A percentile compares a stretch with the other conserved stretches of the same genome.
Conservation (phyloP, 495 filamentous ascomycete genomes). For the Apodospora peruviana region DNA sequence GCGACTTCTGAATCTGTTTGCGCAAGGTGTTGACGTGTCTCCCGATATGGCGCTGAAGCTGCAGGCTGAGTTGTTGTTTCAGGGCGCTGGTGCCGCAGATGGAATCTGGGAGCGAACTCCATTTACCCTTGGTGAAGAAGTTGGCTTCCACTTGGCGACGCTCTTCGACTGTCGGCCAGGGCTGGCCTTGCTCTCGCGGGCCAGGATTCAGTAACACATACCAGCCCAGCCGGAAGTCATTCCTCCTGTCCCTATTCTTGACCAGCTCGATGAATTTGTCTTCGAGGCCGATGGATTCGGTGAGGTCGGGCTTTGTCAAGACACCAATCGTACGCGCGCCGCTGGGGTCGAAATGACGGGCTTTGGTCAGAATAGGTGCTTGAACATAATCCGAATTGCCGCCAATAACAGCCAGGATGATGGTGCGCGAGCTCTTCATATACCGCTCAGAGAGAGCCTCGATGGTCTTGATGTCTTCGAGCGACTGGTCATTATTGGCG, state of each 20-base stretch:
- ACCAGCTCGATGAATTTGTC: slow-evolving; percentile 48
- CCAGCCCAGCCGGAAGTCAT: slow-evolving; percentile 57
- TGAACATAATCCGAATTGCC: slow-evolving; percentile 48
- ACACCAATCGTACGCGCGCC: slow-evolving; percentile 46
- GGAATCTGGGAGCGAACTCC: slow-evolving; percentile 29
- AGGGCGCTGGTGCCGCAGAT: slow-evolving; percentile 29
- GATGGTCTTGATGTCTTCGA: slow-evolving; percentile 40
- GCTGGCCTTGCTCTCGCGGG: slow-evolving; percentile 30
- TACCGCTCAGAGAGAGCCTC: slow-evolving; percentile 41
- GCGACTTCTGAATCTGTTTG: slow-evolving; percentile 29
- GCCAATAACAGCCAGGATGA: slow-evolving; percentile 49
- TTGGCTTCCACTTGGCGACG: slow-evolving; percentile 21
- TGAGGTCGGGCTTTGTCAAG: slow-evolving; percentile 48
- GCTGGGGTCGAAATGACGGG: slow-evolving; percentile 36
- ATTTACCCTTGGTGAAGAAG: slow-evolving; percentile 37
- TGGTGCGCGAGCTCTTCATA: slow-evolving; percentile 45
- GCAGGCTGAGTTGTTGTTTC: slow-evolving; percentile 29
- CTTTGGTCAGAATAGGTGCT: slow-evolving; percentile 41
- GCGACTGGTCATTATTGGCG: slow-evolving; percentile 42
- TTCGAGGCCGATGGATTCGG: slow-evolving; percentile 39
- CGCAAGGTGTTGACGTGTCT: slow-evolving; percentile 28
- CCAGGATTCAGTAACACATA: slow-evolving; percentile 54
- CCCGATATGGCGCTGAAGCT: slow-evolving; percentile 35
- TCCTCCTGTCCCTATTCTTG: slow-evolving; percentile 48
- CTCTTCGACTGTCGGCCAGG: slow-evolving; percentile 26